phyloP scores from a whole-genome alignment of 2,329 filamentous ascomycete genomes.

The Penicillium oxalicum region DNA sequence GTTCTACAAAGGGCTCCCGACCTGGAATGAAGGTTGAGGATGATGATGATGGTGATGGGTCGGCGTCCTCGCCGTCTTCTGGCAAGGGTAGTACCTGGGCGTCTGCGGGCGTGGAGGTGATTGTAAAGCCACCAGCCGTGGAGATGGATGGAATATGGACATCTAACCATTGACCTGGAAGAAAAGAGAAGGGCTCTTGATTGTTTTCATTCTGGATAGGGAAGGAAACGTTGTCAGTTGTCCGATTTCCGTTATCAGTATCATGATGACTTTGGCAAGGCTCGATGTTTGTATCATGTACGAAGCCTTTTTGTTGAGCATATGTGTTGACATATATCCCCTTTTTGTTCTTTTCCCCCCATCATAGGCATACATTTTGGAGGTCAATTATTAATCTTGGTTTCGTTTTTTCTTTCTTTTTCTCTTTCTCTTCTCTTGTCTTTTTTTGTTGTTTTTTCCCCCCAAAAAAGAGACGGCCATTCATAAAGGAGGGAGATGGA shows the following conservation, averaged over 20 bases:
- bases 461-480: too few relatives aligned
- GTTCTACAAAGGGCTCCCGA: slow-evolving; percentile 57
- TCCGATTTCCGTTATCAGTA: too few relatives aligned
- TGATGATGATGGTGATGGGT: slow-evolving; percentile 15
- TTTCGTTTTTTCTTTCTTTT: too few relatives aligned
- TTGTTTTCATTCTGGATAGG: slow-evolving; percentile 10
- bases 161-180: slow-evolving; percentile 84
- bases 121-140: slow-evolving; percentile 79
- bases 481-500: too few relatives aligned
- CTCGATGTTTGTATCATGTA: not conserved
- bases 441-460: too few relatives aligned
- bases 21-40: slow-evolving; percentile 10
- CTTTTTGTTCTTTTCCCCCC: too few relatives aligned
- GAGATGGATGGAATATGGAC: slow-evolving; percentile 64
- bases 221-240: not conserved
- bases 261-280: too few relatives aligned
- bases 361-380: too few relatives aligned
- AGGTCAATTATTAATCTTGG: too few relatives aligned
- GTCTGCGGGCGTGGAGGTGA: slow-evolving; percentile 66
- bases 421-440: too few relatives aligned
- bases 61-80: slow-evolving; percentile 17
- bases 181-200: slow-evolving; percentile 52
- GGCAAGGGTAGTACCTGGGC: slow-evolving; percentile 35
- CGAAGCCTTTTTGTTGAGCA: too few relatives aligned
- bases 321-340: too few relatives aligned